phyloP scores from a whole-genome alignment of 2,329 filamentous ascomycete species.

The Arthrobotrys sinensis region DNA sequence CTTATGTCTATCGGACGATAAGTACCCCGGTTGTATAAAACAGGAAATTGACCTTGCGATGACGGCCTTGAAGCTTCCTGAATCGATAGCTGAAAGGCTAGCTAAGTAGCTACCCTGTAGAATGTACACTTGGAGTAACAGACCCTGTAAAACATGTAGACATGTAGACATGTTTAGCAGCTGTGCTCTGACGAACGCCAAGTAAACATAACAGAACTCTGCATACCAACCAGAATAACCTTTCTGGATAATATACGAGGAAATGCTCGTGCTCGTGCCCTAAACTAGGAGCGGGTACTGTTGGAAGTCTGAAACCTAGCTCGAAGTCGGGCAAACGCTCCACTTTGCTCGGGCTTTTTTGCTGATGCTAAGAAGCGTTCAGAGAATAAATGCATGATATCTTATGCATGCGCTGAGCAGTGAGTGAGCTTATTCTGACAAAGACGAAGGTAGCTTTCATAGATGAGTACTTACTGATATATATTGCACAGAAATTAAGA shows the following conservation, averaged over 20 bases:
- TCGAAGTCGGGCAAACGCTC: neutral
- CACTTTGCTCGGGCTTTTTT: neutral
- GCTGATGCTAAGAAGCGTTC: too few species aligned
- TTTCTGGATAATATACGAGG: neutral
- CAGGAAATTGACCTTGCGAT: slow-evolving; percentile 49
- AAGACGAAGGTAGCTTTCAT: too few species aligned
- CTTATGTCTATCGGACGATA: neutral
- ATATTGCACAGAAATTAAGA: too few species aligned
- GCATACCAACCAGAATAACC: neutral
- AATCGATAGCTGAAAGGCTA: slow-evolving; percentile 35
- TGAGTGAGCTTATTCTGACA: too few species aligned
- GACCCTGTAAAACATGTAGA: neutral
- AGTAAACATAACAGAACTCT: slow-evolving; percentile 3
- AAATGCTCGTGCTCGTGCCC: neutral
- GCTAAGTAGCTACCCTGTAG: slow-evolving; percentile 1
- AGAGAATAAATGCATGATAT: neutral
- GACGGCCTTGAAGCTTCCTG: slow-evolving; percentile 31
- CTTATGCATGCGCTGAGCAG: neutral
- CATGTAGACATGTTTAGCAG: neutral
- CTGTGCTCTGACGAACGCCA: slow-evolving; percentile 32
- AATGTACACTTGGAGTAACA: neutral
- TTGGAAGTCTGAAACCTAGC: slow-evolving; percentile 29
- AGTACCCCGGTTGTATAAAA: slow-evolving; percentile 6
- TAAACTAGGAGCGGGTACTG: neutral
- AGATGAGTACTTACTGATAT: too few species aligned